Base-by-base conservation (phyloP, 441 rosid genomes). In the Brassica hybrid region DNA sequence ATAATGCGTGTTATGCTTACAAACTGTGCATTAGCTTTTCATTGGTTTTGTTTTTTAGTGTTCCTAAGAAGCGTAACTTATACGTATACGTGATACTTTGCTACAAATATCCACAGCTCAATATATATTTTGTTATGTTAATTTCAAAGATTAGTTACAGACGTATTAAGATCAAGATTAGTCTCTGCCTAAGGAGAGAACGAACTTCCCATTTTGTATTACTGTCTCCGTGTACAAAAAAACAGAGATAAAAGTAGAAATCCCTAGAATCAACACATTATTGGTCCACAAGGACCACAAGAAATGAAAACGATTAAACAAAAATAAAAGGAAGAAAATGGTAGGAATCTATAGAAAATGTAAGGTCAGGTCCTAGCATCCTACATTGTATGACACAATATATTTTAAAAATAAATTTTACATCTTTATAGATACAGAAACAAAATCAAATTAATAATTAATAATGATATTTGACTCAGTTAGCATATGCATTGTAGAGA, bases 241-340 rank as follows among this genome's bases (percentile, higher is more conserved):
- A 14, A 65, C 67, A 38, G 43, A 60, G 13, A 67, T 72, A 19
- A 58, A 66, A 58, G 10, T 66, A 67, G 77, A 72, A 62, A 78
- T 36, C 74, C 74, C 65, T 73, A 78, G 70, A 73, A 36, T 68
- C 54, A 73, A 78, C 65, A 67, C 32, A 30, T 66, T 13, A 59
- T 27, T 67, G 73, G 73, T 78, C 65, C 68, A 71, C 30, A 27
- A 72, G 77, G 73, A 72, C 73, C 69, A 79, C 78, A 68, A n/a
- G 54, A 14, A 59, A 36, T 48, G 59, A 36, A 38, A 78, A 58
- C n/a, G 25, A 72, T 11, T 14, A 0, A 32, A 19, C 54, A 32
- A 11, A 60, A 30, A 65, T 1, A 16, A 56, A 30, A 27, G 0
- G 32, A 30, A 13, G 34, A 38, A 0, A 12, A 0, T 25, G 14